phyloP scores from a whole-genome alignment of 768 basidiomycete species.

The Termitomyces sp. region DNA sequence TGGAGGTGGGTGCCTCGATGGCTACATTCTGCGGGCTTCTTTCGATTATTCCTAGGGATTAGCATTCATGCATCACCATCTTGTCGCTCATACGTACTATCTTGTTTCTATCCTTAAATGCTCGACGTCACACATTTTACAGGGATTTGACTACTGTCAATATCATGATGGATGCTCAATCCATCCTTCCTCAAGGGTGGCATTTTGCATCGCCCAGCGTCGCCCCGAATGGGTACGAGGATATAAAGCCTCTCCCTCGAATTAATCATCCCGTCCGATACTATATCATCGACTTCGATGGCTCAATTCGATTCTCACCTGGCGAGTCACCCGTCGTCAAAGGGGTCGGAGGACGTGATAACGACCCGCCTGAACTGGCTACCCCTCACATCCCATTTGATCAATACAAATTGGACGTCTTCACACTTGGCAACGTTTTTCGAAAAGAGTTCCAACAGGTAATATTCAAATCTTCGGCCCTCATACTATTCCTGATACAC shows the following conservation, averaged over 20 bases:
- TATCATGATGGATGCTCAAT: background rate
- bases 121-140: too few relatives aligned
- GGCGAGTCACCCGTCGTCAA: background rate
- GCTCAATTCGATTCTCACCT: background rate
- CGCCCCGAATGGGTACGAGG: background rate
- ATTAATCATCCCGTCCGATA: background rate
- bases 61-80: background rate
- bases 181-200: background rate
- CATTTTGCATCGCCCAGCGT: background rate
- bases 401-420: background rate
- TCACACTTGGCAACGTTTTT: background rate
- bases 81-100: background rate
- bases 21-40: background rate
- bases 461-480: background rate
- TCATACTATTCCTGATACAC: too few relatives aligned
- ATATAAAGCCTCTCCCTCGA: background rate
- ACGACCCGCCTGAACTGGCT: background rate
- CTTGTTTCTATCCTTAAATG: too few relatives aligned
- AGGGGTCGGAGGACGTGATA: background rate
- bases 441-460: background rate
- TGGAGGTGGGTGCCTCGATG: background rate
- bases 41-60: background rate
- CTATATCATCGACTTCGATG: background rate
- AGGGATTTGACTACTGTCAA: background rate
- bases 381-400: background rate